Base-by-base conservation (phyloP, 768 basidiomycete genomes). In the Trametopsis cervina region DNA sequence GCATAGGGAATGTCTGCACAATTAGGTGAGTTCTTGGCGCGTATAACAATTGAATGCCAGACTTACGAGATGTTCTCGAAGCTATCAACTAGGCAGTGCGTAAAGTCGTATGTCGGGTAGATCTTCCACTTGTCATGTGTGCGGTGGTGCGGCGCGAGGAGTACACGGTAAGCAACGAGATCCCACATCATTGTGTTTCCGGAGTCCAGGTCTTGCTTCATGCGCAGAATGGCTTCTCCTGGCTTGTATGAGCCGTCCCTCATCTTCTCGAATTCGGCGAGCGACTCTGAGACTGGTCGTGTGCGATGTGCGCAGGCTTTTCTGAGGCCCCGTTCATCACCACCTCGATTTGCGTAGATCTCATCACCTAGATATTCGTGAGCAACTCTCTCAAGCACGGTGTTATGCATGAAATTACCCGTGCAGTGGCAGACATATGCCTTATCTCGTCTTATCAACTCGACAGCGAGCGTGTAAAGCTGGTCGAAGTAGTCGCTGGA, bases 131-230 rank as follows among this genome's bases (percentile, higher is more conserved):
- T 88, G 63, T 85, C 82, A 9, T 81, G 81, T 1, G 96, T 98
- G 20, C 96, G 81, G 60, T 98, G 95, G 66, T 99, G 96, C 24
- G 88, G 81, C 1, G 90, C 80, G 43, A 87, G 78, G 45, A 97
- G 75, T 13, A 98, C 90, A 22, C 96, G 85, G 63, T 98, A 99
- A 5, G 95, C 95, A 27, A 96, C 89, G 46, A 96, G 68, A 69
- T 99, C 96, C 96, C 96, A 99, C 96, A 99, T 97, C 67, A 93
- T 92, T 10, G 95, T 95, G 65, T 98, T 99, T 11, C 87, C 85
- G 51, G 90, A 89, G 40, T 80, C 74, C 22, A 98, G 69, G 62
- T 98, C 90, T 69, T 94, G 90, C 69, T 99, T 99, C 96, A 99
- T 98, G 29, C 96, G 81, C 42, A 99, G 68, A 54, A 86, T 89